Evolutionary conservation across 1,284 basidiomycete species (phyloP), one percentile per base, ranked within the genome.

Genomic region (Puccinia hordei): DNA sequence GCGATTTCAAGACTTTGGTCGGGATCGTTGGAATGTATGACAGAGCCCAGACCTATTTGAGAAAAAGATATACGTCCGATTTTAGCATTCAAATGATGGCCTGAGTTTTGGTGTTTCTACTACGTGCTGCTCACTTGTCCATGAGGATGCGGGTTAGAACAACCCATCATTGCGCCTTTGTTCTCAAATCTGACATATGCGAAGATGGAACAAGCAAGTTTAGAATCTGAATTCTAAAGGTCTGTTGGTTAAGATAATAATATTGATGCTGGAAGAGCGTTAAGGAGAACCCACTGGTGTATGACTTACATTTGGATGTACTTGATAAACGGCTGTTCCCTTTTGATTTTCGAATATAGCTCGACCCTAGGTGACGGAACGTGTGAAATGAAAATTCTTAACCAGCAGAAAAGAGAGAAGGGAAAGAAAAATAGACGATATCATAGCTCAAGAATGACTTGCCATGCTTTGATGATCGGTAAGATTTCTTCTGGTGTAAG

Each of bases 81-180:
- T 6, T 71, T 38, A 68, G 44, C 13, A 53, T 19, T 66, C 38
- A 12, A 66, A 44, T 66, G 63, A 46, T 84, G 84, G 84, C 84
- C 19, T 85, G 72, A 41, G 51, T 4, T 55, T 6, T 33, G 12
- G 22, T 44, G 35, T 30, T 24, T 41, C 33, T 46, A 6, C 1
- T 10, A 24, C 24, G 44, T 41, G 46, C 92, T 92, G 93, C 94
- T 96, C 19, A 92, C 90, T 86, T 98, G 95, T 17, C 94, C 93
- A 85, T 98, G 95, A 0, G 95, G 94, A 84, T 98, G 95, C 27
- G 95, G 94, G 84, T 97, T 98, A 13, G 92, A 94, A 84, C 94
- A 96, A 10, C 95, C 95, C 95, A 98, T 97, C 87, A 95, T 94
- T 1, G 91, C 87, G 8, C 95, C 95, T 86, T 96, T 96, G 87